Conservation (phyloP, 2,329 filamentous ascomycete species). For the Phaeophleospora eucalypticola region DNA sequence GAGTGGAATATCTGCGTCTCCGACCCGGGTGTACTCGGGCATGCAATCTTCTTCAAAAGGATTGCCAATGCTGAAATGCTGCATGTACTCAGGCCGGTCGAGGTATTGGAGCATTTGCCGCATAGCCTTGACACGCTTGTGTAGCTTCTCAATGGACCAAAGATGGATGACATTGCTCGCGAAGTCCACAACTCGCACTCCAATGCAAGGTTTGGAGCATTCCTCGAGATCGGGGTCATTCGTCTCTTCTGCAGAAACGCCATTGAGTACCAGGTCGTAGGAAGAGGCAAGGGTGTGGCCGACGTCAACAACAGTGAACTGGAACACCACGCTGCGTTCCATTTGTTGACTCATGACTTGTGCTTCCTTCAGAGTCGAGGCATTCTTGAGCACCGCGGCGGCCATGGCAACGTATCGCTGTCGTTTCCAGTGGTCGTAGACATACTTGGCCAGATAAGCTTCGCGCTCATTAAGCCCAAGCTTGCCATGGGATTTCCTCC, state of each 20-base stretch:
- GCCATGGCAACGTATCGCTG: conserved; percentile 91
- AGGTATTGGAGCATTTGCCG: conserved; percentile 96
- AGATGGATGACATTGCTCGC: conserved; percentile 79
- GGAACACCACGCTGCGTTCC: conserved; percentile 87
- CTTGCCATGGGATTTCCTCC: conserved; percentile 30
- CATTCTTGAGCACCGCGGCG: conserved; percentile 83
- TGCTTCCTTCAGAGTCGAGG: conserved; percentile 84
- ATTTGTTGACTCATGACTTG: conserved; percentile 98
- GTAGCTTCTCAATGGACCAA: conserved; percentile 92
- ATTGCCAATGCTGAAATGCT: conserved; percentile 88
- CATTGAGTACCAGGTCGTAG: conserved; percentile 94
- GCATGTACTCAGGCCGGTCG: conserved; percentile 88
- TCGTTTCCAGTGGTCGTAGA: conserved; percentile 71
- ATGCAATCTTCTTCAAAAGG: conserved; percentile 89
- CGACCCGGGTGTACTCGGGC: conserved; percentile 86
- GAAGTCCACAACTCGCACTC: conserved; percentile 86
- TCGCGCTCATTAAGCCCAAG: conserved; percentile 68
- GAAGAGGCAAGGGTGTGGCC: conserved; percentile 88
- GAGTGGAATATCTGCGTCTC: conserved; percentile 87
- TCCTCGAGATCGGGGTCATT: conserved; percentile 64
- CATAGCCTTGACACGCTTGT: conserved; percentile 84
- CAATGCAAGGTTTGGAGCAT: conserved; percentile 83
- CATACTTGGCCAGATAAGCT: conserved; percentile 62
- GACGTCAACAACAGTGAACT: conserved; percentile 85
- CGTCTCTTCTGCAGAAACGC: conserved; percentile 81